Percentiles rank a stretch among this genome's conserved stretches.
Conservation (phyloP, 176 grass and related monocot species). For the Oryza glumipatula region DNA sequence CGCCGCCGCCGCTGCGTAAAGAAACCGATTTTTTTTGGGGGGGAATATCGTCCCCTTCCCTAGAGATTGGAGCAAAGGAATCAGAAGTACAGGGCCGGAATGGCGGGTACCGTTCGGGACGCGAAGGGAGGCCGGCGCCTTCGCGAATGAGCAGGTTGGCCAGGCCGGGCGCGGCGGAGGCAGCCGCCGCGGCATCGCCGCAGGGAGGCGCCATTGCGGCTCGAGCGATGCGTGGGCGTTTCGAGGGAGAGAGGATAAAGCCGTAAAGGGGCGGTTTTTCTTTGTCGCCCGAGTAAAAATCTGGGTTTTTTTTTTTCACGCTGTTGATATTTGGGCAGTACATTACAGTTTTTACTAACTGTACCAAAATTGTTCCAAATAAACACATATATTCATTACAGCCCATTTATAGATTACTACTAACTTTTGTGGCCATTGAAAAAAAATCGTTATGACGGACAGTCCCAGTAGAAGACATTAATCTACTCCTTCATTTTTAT, state of each 20-base stretch:
- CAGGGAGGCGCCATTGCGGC: slow-evolving; percentile 41
- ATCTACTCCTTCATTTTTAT: too few species aligned
- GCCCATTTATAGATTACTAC: background rate
- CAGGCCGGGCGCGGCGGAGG: slow-evolving; percentile 31
- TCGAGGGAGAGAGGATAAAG: background rate
- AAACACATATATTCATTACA: background rate
- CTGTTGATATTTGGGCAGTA: background rate
- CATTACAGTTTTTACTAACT: background rate
- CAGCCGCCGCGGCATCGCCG: slow-evolving; percentile 40
- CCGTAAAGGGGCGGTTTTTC: background rate
- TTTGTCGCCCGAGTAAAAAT: background rate
- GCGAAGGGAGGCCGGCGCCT: slow-evolving; percentile 18
- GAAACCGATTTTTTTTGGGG: background rate
- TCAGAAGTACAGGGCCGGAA: background rate
- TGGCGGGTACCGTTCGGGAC: slow-evolving; percentile 31
- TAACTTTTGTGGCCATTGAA: too few species aligned
- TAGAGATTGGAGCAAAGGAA: slow-evolving; percentile 20
- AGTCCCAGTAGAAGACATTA: too few species aligned
- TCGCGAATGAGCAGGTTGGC: slow-evolving; percentile 31
- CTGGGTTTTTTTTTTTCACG: background rate
- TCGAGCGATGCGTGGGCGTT: background rate
- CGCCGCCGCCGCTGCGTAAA: slow-evolving; percentile 41
- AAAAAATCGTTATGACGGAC: too few species aligned
- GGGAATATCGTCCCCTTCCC: slow-evolving; percentile 21
- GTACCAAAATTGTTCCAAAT: background rate